Evolutionary conservation across 2,329 filamentous ascomycete genomes (phyloP), one percentile per base, ranked within the genome.

Genomic region (Sarocladium brachiariae): DNA sequence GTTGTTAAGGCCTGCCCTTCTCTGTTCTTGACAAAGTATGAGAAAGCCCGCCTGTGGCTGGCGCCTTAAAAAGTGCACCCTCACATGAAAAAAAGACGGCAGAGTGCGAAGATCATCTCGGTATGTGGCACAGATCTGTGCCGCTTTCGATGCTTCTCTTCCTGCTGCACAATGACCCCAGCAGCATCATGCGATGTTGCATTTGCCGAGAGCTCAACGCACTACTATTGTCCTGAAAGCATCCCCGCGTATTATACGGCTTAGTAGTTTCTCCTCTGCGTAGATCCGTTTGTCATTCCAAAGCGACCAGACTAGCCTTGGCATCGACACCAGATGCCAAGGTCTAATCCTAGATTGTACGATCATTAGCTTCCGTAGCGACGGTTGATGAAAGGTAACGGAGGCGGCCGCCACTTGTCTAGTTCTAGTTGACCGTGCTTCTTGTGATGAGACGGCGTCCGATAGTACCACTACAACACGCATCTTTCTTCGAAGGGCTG

Each of bases 331-430:
- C 16, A 4, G 37, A 19, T 23, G 37, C 37, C 37, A 21, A 39
- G 37, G 14, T 19, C 18, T 16, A 5, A 9, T 30, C 27, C 7
- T 7, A 13, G 27, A 7, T 30, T 7, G 27, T 30, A 7, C 27
- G n/a, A 25, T 11, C 21, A 27, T 25, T n/a, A 43, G 21, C 11
- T 39, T 19, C 3, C 23, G 6, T 30, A 13, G 27, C 13, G 21
- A 27, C 23, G 9, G 5, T 27, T n/a, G 21, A 25, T 33, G 25
- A 33, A 18, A 25, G 25, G 7, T 19, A 18, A 24, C 21, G n/a
- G 39, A 14, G 23, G 39, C 39, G 39, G 39, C 39, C 39, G 39
- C 39, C 39, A 23, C 39, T 43, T 43, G 39, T 14, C 21, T n/a
- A 11, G 21, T 10, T 9, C n/a, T n/a, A n/a, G n/a, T n/a, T n/a